Evolutionary conservation across 345 rosid genomes (phyloP).

Genomic region (Salix exigua): DNA sequence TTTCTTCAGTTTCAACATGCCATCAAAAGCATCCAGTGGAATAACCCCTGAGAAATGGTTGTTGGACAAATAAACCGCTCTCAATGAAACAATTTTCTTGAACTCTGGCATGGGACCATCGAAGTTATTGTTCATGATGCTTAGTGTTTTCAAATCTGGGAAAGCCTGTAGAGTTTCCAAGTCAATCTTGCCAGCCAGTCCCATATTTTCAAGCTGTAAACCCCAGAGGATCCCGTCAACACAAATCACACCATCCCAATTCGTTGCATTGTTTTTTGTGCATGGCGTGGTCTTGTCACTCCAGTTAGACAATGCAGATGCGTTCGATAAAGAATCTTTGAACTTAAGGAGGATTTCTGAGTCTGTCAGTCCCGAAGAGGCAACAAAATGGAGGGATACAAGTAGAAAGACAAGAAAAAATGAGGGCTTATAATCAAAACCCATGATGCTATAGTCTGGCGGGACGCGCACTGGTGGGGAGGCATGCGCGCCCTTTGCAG

Average conservation of each 20-base stretch:
- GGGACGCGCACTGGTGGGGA: conserved; percentile 52
- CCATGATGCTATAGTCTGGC: conserved; percentile 18
- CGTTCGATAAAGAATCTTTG: conserved; percentile 43
- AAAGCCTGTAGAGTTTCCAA: conserved; percentile 35
- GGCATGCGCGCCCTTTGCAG: conserved; percentile 60
- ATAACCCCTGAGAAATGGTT: conserved; percentile 59
- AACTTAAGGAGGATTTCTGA: conserved; percentile 54
- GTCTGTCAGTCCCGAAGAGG: conserved; percentile 34
- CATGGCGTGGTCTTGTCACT: conserved; percentile 35
- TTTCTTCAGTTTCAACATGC: conserved; percentile 61
- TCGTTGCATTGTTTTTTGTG: conserved; percentile 13
- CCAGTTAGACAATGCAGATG: conserved; percentile 41
- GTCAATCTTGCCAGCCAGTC: conserved; percentile 49
- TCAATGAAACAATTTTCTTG: conserved; percentile 43
- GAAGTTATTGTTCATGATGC: conserved; percentile 58
- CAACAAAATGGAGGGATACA: conserved; percentile 3
- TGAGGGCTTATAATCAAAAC: neutral
- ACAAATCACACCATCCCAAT: conserved; percentile 71
- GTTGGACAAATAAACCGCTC: conserved; percentile 54
- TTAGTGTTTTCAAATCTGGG: conserved; percentile 46
- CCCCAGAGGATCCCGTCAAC: conserved; percentile 45
- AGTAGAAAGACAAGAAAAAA: neutral
- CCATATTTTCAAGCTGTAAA: conserved; percentile 57
- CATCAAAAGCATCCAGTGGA: conserved; percentile 49
- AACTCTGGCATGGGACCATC: conserved; percentile 57